A percentile compares a stretch with the other conserved stretches of the same genome.
Evolutionary conservation across 148 eudicot species (phyloP).

Genomic region (Dianthus caryophyllus): DNA sequence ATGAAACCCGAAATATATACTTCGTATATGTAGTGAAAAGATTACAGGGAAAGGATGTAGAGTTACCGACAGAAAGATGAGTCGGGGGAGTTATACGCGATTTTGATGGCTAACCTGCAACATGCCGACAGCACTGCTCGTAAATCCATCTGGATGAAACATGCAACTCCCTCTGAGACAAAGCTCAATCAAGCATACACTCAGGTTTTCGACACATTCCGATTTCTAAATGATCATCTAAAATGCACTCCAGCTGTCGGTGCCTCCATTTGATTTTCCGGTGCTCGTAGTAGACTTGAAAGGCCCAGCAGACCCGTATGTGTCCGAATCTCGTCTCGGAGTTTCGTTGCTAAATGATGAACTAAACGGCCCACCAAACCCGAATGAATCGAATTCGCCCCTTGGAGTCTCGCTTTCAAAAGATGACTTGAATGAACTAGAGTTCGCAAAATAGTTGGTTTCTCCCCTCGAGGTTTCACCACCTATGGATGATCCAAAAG

Average conservation of each 20-base stretch:
- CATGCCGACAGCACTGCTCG: too few relatives aligned
- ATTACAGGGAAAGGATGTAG: slow-evolving; percentile 16
- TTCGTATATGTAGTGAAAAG: not conserved
- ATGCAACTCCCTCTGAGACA: not conserved
- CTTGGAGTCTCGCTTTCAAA: not conserved
- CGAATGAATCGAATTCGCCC: slow-evolving; percentile 35
- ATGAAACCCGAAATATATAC: slow-evolving; percentile 21
- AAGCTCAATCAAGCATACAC: too few relatives aligned
- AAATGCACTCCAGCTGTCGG: slow-evolving; percentile 32
- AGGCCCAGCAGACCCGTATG: slow-evolving; percentile 24
- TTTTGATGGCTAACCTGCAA: too few relatives aligned
- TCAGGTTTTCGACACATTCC: not conserved
- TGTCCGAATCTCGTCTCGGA: slow-evolving; percentile 26
- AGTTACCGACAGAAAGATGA: not conserved
- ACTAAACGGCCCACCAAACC: slow-evolving; percentile 30
- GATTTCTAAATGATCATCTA: slow-evolving; percentile 12
- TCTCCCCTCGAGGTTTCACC: slow-evolving; percentile 41
- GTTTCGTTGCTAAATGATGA: slow-evolving; percentile 32
- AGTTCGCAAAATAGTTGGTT: too few relatives aligned
- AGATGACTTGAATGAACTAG: not conserved
- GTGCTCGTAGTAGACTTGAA: slow-evolving; percentile 24
- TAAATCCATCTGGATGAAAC: too few relatives aligned
- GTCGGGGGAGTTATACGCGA: not conserved
- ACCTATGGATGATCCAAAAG: slow-evolving; percentile 28
- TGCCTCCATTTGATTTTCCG: slow-evolving; percentile 30